These are phyloP conservation scores for Anthoceros angustus DNA, from an alignment of 225 moss, liverwort and hornwort species.

Conservation along the genomic window DNA sequence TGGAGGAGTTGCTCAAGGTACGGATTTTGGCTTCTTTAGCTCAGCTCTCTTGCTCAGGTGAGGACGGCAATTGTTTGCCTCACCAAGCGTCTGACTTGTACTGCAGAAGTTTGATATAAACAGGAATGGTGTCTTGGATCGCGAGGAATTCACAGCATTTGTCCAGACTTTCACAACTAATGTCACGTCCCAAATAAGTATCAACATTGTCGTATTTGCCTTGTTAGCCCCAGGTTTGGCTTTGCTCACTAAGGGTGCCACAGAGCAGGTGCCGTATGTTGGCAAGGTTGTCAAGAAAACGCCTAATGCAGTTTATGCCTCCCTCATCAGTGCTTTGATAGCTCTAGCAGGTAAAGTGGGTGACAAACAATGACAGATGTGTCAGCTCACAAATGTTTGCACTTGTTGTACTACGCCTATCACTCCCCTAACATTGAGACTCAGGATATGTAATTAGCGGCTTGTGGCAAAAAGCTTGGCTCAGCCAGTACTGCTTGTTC, in stretches of 20 bases:
- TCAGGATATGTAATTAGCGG: neutral
- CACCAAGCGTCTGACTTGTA: neutral
- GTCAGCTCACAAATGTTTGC: no score
- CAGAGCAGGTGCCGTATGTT: conserved; percentile 49
- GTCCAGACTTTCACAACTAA: conserved; percentile 52
- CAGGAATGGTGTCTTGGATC: conserved; percentile 47
- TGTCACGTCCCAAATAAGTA: conserved; percentile 34
- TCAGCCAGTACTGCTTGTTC: no score
- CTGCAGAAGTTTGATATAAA: conserved; percentile 54
- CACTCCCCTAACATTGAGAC: neutral
- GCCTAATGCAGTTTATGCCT: conserved; percentile 55
- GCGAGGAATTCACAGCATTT: conserved; percentile 52
- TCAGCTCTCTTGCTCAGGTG: neutral
- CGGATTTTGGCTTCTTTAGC: conserved; percentile 6
- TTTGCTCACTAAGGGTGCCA: conserved; percentile 42
- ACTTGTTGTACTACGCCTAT: no score
- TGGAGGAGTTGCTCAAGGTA: conserved; percentile 48
- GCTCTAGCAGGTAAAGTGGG: conserved; percentile 23
- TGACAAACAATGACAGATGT: neutral
- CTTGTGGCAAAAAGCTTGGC: neutral
- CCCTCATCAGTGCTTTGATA: conserved; percentile 40
- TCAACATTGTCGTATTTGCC: conserved; percentile 48
- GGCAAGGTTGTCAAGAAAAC: conserved; percentile 54
- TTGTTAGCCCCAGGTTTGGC: conserved; percentile 58
- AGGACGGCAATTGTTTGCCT: neutral